A percentile compares a stretch with the other conserved stretches of the same genome.
Evolutionary conservation across 495 filamentous ascomycete species (phyloP).

Genomic region (Penicillium simplicissimum): DNA sequence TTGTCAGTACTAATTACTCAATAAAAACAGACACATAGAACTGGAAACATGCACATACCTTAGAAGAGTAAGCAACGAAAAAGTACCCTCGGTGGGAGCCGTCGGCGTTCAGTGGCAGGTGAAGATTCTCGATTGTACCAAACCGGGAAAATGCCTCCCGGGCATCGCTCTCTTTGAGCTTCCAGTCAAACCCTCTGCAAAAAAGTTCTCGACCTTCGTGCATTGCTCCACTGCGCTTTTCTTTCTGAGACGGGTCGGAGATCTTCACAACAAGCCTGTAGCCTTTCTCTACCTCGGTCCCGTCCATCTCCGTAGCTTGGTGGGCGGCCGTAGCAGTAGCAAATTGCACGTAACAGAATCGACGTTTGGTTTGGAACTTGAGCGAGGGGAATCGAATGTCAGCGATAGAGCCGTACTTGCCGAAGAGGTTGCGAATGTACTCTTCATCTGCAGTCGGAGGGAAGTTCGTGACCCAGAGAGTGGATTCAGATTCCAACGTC

Average conservation of each 20-base stretch:
- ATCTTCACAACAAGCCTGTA: conserved; percentile 74
- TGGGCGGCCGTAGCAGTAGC: conserved; percentile 61
- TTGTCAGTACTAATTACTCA: conserved; percentile 13
- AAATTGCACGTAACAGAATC: conserved; percentile 95
- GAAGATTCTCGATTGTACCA: conserved; percentile 69
- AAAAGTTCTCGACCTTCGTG: conserved; percentile 87
- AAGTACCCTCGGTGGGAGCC: conserved; percentile 71
- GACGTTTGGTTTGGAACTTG: conserved; percentile 80
- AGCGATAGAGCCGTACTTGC: conserved; percentile 75
- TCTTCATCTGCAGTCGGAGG: conserved; percentile 80
- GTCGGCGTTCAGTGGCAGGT: conserved; percentile 62
- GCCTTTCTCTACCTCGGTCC: conserved; percentile 61
- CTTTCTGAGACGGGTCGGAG: conserved; percentile 76
- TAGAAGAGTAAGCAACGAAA: conserved; percentile 73
- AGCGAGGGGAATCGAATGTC: conserved; percentile 88
- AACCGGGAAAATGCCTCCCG: conserved; percentile 69
- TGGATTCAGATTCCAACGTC: conserved; percentile 68
- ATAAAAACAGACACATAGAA: neutral
- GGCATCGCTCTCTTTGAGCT: conserved; percentile 66
- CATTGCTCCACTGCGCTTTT: conserved; percentile 77
- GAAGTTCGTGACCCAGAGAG: conserved; percentile 89
- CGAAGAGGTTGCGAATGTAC: conserved; percentile 76
- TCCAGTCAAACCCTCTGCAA: conserved; percentile 70
- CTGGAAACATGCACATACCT: conserved; percentile 41
- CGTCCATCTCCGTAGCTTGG: conserved; percentile 69